phyloP scores from a whole-genome alignment of 1,139 yeast species.

The Magnusiomyces sp. region DNA sequence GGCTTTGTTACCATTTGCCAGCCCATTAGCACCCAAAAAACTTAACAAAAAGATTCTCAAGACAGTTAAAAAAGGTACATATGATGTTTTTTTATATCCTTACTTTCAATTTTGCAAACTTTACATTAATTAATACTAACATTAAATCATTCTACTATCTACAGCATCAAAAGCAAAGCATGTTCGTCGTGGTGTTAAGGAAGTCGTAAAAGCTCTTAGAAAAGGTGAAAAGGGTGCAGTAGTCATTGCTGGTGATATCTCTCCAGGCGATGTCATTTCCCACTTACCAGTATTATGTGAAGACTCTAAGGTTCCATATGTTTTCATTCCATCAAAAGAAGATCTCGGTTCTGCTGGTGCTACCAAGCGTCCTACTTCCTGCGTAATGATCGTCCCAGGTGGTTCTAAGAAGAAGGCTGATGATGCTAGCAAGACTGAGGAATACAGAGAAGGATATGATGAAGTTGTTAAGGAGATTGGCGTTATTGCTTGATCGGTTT shows the following conservation, averaged over 20 bases:
- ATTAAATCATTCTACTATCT: background rate
- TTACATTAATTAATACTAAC: background rate
- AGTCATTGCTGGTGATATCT: slow-evolving; percentile 93
- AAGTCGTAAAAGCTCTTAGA: slow-evolving; percentile 94
- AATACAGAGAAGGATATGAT: slow-evolving; percentile 86
- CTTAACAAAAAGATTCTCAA: slow-evolving; percentile 90
- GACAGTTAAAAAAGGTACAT: slow-evolving; percentile 67
- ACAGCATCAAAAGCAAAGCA: slow-evolving; percentile 91
- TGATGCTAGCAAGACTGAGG: slow-evolving; percentile 61
- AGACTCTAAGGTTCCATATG: slow-evolving; percentile 80
- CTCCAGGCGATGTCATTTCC: slow-evolving; percentile 94
- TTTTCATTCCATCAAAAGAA: slow-evolving; percentile 94
- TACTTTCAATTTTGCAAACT: background rate
- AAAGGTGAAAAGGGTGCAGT: slow-evolving; percentile 98
- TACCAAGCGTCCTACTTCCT: slow-evolving; percentile 97
- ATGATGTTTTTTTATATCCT: slow-evolving; percentile 3
- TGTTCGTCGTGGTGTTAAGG: slow-evolving; percentile 97
- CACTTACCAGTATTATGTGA: slow-evolving; percentile 97
- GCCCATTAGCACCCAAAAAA: slow-evolving; percentile 93
- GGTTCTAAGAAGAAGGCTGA: slow-evolving; percentile 66
- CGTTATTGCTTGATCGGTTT: slow-evolving; percentile 13
- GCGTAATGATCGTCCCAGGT: slow-evolving; percentile 96
- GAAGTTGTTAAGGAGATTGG: slow-evolving; percentile 89
- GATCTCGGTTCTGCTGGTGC: slow-evolving; percentile 98
- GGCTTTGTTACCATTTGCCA: slow-evolving; percentile 85